Percentiles rank a stretch among this genome's conserved stretches.
Evolutionary conservation across 1,284 basidiomycete species (phyloP).

Genomic region (Rhodotorula sp.): DNA sequence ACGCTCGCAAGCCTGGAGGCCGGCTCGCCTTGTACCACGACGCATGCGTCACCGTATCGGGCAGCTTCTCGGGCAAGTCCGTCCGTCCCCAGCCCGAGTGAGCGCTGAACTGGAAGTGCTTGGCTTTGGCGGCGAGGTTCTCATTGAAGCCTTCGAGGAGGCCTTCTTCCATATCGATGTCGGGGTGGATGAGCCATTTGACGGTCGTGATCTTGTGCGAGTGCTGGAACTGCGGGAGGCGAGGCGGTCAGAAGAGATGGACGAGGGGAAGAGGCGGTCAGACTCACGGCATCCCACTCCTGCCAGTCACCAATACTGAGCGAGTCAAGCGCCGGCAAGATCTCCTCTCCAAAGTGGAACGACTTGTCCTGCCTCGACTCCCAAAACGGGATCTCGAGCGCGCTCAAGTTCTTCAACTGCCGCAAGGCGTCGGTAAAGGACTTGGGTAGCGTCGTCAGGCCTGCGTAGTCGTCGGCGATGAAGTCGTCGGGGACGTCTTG

Average conservation of each 20-base stretch:
- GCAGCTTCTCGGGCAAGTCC: slow-evolving; percentile 17
- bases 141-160: slow-evolving; percentile 18
- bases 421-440: slow-evolving; percentile 27
- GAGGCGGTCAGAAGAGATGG: not conserved
- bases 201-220: slow-evolving; percentile 1
- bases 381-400: slow-evolving; percentile 31
- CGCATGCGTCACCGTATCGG: not conserved
- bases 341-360: slow-evolving; percentile 7
- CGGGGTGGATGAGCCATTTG: slow-evolving; percentile 25
- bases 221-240: slow-evolving; percentile 1
- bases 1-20: not conserved
- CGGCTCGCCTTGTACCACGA: slow-evolving; percentile 20
- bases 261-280: not conserved
- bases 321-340: slow-evolving; percentile 13
- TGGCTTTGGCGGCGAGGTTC: slow-evolving; percentile 6
- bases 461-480: slow-evolving; percentile 21
- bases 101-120: slow-evolving; percentile 17
- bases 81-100: slow-evolving; percentile 27
- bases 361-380: slow-evolving; percentile 15
- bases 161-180: slow-evolving; percentile 17
- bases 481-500: slow-evolving; percentile 20
- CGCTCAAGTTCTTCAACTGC: slow-evolving; percentile 12
- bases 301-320: slow-evolving; percentile 28
- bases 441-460: slow-evolving; percentile 11
- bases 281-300: slow-evolving; percentile 19